Percentiles rank a stretch among this genome's conserved stretches.
These are phyloP conservation scores for Diplotaxis tenuifolia DNA, from an alignment of 345 rosid genomes.

Conservation along the genomic window DNA sequence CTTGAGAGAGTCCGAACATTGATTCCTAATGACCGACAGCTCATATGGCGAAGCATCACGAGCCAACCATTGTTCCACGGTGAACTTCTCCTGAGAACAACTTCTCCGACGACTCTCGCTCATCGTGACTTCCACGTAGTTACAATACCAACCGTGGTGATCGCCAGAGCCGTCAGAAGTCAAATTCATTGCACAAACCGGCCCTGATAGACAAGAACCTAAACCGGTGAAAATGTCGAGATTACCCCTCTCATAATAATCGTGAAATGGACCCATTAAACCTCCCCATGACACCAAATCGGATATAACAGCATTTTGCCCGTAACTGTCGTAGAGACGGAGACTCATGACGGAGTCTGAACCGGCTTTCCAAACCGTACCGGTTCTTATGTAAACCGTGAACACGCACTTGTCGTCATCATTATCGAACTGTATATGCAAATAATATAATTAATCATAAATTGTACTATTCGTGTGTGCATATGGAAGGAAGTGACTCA, in stretches of 20 bases:
- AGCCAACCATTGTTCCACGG: constrained; percentile 91
- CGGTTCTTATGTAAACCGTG: constrained; percentile 69
- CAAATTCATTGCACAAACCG: constrained; percentile 70
- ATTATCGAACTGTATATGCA: constrained; percentile 19
- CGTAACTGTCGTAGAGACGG: constrained; percentile 49
- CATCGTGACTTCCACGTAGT: constrained; percentile 80
- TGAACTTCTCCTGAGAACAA: constrained; percentile 61
- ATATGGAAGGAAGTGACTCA: constrained; percentile 9
- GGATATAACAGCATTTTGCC: constrained; percentile 37
- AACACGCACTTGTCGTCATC: constrained; percentile 55
- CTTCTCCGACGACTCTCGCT: constrained; percentile 48
- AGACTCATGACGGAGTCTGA: constrained; percentile 70
- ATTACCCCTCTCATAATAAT: constrained; percentile 89
- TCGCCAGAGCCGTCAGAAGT: constrained; percentile 74
- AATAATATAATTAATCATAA: not conserved
- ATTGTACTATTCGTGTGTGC: not conserved
- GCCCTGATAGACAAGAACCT: constrained; percentile 50
- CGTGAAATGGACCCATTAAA: constrained; percentile 59
- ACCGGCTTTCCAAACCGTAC: constrained; percentile 77
- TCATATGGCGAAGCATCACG: constrained; percentile 60
- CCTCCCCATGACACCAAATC: constrained; percentile 82
- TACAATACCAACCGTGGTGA: constrained; percentile 85
- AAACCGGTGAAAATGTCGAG: constrained; percentile 81
- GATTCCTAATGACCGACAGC: constrained; percentile 52
- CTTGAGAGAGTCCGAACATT: constrained; percentile 42